phyloP scores from a whole-genome alignment of 2,329 filamentous ascomycete genomes.

The Alternaria gaisen region DNA sequence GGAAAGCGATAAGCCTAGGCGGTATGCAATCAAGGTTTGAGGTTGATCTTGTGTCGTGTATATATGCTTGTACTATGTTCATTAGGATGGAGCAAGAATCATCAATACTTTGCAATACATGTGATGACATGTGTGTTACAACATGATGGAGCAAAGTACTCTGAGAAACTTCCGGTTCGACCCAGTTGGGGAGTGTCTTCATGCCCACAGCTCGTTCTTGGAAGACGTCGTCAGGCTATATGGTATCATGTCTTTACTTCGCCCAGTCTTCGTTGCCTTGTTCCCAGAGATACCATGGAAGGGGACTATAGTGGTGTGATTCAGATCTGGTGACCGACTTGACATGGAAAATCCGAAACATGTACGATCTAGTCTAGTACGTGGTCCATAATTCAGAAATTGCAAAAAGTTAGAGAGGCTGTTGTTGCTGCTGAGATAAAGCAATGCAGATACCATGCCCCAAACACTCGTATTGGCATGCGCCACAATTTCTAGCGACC shows the following conservation, averaged over 20 bases:
- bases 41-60: conserved; percentile 14
- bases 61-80: conserved; percentile 32
- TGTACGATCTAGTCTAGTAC: background rate
- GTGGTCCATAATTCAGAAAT: background rate
- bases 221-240: too few relatives aligned
- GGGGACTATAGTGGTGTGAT: background rate
- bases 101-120: conserved; percentile 5
- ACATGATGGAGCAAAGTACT: too few relatives aligned
- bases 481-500: background rate
- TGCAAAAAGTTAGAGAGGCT: background rate
- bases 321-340: background rate
- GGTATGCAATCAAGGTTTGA: conserved; percentile 34
- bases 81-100: conserved; percentile 7
- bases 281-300: too few relatives aligned
- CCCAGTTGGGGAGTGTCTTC: too few relatives aligned
- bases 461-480: background rate
- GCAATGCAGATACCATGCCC: background rate
- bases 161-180: too few relatives aligned
- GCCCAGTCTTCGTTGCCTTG: too few relatives aligned
- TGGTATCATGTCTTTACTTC: too few relatives aligned
- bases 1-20: conserved; percentile 24
- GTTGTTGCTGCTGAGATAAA: background rate
- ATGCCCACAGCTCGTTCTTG: too few relatives aligned
- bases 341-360: background rate
- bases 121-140: background rate